These are phyloP conservation scores for Vachellia collinsii DNA, from an alignment of 306 rosid genomes.

Conservation along the genomic window DNA sequence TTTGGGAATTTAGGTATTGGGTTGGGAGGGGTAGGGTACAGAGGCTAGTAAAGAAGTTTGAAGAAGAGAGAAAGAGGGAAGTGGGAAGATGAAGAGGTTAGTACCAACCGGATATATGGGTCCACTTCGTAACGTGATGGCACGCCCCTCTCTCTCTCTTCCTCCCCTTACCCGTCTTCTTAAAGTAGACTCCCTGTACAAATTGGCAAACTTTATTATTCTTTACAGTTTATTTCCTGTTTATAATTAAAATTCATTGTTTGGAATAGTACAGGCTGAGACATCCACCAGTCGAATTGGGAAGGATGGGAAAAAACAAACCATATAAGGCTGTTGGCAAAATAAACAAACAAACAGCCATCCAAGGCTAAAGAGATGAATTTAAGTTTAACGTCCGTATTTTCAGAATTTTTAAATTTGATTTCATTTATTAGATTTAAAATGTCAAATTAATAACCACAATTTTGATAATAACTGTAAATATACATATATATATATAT, in stretches of 20 bases:
- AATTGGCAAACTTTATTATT: not conserved
- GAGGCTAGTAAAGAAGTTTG: not conserved
- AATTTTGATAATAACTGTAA: too few species aligned
- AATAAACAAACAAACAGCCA: not conserved
- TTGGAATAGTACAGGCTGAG: not conserved
- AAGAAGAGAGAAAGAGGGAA: not conserved
- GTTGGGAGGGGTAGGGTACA: not conserved
- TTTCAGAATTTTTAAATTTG: not conserved
- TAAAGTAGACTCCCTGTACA: not conserved
- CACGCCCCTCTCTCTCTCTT: constrained; percentile 51
- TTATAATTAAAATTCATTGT: not conserved
- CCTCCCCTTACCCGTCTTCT: not conserved
- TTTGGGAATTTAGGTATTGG: not conserved
- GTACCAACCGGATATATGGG: constrained; percentile 57
- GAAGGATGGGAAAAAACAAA: too few species aligned
- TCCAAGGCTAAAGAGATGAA: not conserved
- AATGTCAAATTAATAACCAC: too few species aligned
- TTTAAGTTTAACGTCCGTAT: not conserved
- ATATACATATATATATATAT: too few species aligned
- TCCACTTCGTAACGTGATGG: constrained; percentile 63
- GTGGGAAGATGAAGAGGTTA: constrained; percentile 13
- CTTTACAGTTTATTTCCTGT: not conserved
- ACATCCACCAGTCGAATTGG: too few species aligned
- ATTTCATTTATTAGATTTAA: not conserved
- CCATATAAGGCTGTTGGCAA: not conserved